Conservation (phyloP, 345 rosid genomes). For the Eutrema yunnanense region DNA sequence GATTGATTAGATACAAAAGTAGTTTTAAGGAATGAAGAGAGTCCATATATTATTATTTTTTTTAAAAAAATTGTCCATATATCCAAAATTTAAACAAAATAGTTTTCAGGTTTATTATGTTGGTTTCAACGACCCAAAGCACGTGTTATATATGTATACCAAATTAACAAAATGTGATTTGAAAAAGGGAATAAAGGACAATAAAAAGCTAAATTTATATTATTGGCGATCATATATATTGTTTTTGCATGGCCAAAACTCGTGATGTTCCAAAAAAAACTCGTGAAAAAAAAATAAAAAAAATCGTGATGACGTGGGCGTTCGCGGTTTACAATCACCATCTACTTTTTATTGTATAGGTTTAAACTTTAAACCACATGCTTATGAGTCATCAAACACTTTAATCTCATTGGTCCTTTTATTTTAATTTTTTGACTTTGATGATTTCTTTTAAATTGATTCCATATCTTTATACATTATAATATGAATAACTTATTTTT, state of each 20-base stretch:
- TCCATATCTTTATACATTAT: neutral
- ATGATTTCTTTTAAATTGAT: neutral
- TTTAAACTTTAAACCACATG: conserved; percentile 24
- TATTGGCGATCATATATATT: neutral
- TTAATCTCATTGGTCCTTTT: conserved; percentile 9
- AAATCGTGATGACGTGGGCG: conserved; percentile 1
- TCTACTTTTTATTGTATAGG: conserved; percentile 2
- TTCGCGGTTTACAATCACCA: neutral
- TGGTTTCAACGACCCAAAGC: conserved; percentile 1
- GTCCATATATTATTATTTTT: neutral
- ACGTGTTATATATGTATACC: neutral
- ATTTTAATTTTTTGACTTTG: neutral
- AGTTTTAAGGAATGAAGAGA: neutral
- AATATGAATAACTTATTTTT: neutral
- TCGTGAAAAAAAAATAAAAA: neutral
- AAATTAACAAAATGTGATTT: neutral
- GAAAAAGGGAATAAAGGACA: neutral
- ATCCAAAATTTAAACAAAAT: neutral
- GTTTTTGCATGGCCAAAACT: conserved; percentile 18
- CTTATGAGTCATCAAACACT: conserved; percentile 19
- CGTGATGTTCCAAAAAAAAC: neutral
- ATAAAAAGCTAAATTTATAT: neutral
- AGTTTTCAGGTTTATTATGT: conserved; percentile 11
- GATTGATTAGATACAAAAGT: neutral
- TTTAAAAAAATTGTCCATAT: no score